Evolutionary conservation across 1,284 basidiomycete species (phyloP).

Genomic region (Tylopilus sp.): DNA sequence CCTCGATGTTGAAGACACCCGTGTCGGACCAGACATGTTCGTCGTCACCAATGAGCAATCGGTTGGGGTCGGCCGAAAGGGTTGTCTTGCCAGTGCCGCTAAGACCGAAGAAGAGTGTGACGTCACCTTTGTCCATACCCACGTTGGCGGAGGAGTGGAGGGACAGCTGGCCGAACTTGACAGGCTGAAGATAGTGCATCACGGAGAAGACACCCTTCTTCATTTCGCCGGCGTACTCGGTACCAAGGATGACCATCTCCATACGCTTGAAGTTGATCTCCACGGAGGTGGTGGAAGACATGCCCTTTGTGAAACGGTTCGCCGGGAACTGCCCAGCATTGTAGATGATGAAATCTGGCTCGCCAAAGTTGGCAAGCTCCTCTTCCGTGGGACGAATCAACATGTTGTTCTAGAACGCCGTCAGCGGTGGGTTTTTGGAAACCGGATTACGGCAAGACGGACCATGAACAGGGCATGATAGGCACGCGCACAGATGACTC

Average conservation of each 20-base stretch:
- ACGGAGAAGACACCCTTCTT: constrained; percentile 99
- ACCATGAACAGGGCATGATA: constrained; percentile 99
- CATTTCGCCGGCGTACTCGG: constrained; percentile 99
- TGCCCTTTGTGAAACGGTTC: constrained; percentile 99
- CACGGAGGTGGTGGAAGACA: constrained; percentile 98
- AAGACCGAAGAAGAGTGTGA: constrained; percentile 98
- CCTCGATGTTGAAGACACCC: constrained; percentile 99
- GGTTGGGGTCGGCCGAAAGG: constrained; percentile 88
- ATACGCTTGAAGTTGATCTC: constrained; percentile 99
- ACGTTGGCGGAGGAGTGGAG: constrained; percentile 99
- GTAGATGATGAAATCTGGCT: constrained; percentile 99
- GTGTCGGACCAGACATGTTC: constrained; percentile 98
- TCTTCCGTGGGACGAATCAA: constrained; percentile 96
- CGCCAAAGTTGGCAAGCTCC: constrained; percentile 93
- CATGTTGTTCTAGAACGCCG: constrained; percentile 84
- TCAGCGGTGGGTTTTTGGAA: constrained; percentile 9
- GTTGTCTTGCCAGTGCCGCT: constrained; percentile 99
- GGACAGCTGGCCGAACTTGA: constrained; percentile 98
- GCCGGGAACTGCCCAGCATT: constrained; percentile 99
- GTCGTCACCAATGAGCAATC: constrained; percentile 92
- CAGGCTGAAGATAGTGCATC: constrained; percentile 99
- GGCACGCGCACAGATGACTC: constrained; percentile 96
- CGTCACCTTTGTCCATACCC: constrained; percentile 84
- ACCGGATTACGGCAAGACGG: constrained; percentile 32
- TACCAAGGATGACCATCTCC: constrained; percentile 99